Percentiles rank a stretch among this genome's conserved stretches.
Evolutionary conservation across 1,284 basidiomycete genomes (phyloP).

Genomic region (Anthracocystis walkeri): DNA sequence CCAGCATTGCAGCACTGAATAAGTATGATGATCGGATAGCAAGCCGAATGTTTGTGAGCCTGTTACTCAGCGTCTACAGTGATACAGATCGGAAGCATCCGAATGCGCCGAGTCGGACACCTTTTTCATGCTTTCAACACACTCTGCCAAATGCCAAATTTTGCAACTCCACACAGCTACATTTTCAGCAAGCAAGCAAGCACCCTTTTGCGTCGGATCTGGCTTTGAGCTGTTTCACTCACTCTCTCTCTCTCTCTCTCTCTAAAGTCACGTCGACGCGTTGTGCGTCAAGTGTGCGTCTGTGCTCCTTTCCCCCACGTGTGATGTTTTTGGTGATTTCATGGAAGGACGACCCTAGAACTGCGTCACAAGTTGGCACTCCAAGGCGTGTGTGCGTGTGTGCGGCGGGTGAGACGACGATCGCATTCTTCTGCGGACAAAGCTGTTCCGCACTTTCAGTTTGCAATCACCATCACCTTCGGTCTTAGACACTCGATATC

Average conservation of each 20-base stretch:
- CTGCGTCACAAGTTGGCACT: too few species aligned
- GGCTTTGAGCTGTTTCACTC: too few species aligned
- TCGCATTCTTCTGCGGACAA: too few species aligned
- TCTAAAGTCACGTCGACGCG: conserved; percentile 9
- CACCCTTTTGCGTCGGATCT: conserved; percentile 2
- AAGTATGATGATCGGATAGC: background rate
- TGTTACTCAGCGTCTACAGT: background rate
- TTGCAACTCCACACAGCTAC: background rate
- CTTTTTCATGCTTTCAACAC: background rate
- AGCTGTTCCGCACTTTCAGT: too few species aligned
- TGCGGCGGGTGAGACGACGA: too few species aligned
- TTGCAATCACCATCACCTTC: background rate
- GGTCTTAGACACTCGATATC: background rate
- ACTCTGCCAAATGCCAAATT: background rate
- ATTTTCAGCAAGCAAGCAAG: background rate
- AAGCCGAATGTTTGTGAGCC: background rate
- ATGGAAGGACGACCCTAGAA: background rate
- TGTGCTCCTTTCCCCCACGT: background rate
- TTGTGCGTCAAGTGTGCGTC: conserved; percentile 1
- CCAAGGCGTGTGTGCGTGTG: too few species aligned
- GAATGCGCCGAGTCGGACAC: background rate
- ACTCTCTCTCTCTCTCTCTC: too few species aligned
- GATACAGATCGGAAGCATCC: conserved; percentile 1
- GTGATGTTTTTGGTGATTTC: background rate
- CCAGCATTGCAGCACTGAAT: background rate